Conservation (phyloP, 73 alveolate genomes). For the Symbiodinium pilosum region DNA sequence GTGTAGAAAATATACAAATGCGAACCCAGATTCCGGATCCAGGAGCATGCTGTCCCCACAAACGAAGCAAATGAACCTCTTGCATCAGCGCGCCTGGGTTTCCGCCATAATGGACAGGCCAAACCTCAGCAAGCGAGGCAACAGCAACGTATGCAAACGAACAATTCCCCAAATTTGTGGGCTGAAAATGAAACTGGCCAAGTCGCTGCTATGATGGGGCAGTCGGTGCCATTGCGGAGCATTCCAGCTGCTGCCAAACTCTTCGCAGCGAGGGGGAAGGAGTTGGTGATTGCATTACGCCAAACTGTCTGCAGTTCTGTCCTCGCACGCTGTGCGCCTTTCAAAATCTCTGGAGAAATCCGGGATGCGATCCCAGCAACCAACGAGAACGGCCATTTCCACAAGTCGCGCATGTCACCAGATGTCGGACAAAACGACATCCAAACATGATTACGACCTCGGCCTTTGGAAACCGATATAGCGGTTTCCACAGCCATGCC, state of each 20-base stretch:
- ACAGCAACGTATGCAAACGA: background rate
- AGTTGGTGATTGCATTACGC: background rate
- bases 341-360: background rate
- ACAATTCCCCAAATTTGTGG: background rate
- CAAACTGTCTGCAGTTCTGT: background rate
- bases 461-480: background rate
- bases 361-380: slow-evolving; percentile 28
- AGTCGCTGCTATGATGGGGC: background rate
- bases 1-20: no score
- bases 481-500: background rate
- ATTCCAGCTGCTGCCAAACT: background rate
- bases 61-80: slow-evolving; percentile 36
- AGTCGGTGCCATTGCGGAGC: background rate
- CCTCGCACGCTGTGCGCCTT: background rate
- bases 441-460: background rate
- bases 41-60: background rate
- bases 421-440: slow-evolving; percentile 49
- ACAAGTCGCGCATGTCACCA: slow-evolving; percentile 23
- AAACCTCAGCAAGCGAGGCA: background rate
- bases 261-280: background rate
- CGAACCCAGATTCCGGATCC: background rate
- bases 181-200: background rate
- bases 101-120: slow-evolving; percentile 47
- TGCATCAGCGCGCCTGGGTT: slow-evolving; percentile 47
- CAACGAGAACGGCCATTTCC: slow-evolving; percentile 44